Base-by-base conservation (phyloP, 148 eudicot species). In the Arctostaphylos glauca region DNA sequence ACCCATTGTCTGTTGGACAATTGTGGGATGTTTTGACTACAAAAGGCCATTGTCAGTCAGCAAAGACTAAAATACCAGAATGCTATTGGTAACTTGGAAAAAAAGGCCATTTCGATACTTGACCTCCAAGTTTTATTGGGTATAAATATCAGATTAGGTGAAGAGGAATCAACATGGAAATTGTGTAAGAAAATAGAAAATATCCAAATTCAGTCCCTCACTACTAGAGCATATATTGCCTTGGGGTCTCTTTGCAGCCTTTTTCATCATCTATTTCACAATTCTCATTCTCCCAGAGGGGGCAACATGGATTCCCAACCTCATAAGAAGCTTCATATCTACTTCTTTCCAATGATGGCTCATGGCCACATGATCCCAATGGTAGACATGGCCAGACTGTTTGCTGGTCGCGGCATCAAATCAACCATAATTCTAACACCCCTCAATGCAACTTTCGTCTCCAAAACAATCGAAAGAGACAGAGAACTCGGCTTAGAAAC, bases 351-450 rank as follows among this genome's bases (percentile, higher is more conserved):
- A 62, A 16, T 76, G 72, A 23, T 82, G 80, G 74, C 80, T 6
- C 70, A 50, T 6, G 84, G 84, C 38, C 84, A 82, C 73, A 49
- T 76, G 80, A 77, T 82, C 18, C 84, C 84, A 38, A 46, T 64
- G 18, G 75, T 76, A 58, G 84, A 82, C 84, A 82, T 82, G 84
- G 84, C 84, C 38, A 76, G 84, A 25, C 72, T 49, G 7, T 38
- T 82, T 50, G 50, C 74, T 12, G 5, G 75, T 43, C 74, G n/a
- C 14, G 62, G 72, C 77, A 43, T 64, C 25, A 76, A 82, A 44
- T 62, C 62, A 48, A 76, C 80, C 62, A 48, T 76, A 62, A 13
- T 76, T 64, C 47, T 76, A 25, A 75, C 84, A 31, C 56, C 84
- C 43, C 62, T 50, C 74, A 82, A 82, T 52, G 84, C 80, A 16